Evolutionary conservation across 805 yeast genomes (phyloP), one percentile per base, ranked within the genome.

Genomic region (Monosporozyma yasuniensis): DNA sequence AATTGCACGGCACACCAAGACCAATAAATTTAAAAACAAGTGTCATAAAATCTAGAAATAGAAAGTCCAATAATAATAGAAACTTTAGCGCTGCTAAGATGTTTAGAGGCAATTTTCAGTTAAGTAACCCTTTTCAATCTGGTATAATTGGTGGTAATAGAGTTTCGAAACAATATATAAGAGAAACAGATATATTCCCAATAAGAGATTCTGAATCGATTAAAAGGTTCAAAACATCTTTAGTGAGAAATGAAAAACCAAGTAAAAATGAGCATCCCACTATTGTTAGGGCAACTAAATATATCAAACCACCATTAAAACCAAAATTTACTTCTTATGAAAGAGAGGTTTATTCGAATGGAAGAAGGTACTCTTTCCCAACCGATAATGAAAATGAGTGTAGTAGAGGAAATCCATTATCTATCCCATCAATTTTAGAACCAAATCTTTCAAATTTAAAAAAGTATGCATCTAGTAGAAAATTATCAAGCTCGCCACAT

Each of bases 11-110:
- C 23, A 77, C 95, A 46, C 87, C 96, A 38, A 75, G 97, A 60
- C 97, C 97, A 8, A 87, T 87, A 49, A 80, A 87, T 21, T 73
- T 90, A 59, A 89, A 89, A 65, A 87, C 96, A 9, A 96, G 89
- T 68, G 89, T 89, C 28, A 89, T 90, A 65, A 88, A 88, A 70
- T 82, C 93, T 41, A 77, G 96, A 64, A 89, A 89, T 64, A 77
- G 96, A 60, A 83, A 46, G 30, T 23, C 16, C 27, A 21, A 18
- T 18, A 37, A 39, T n/a, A 18, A 11, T 27, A 27, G 35, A 42
- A 42, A 42, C 27, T 16, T 27, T 16, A 42, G 14, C 3, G 45
- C 16, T 7, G n/a, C 18, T 7, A 35, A 35, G 19, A 35, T 35
- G 38, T 41, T 41, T 14, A 22, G 43, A 14, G 27, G 35, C 4